Evolutionary conservation across 2,329 filamentous ascomycete genomes (phyloP), one percentile per base, ranked within the genome.

Genomic region (Pseudogymnoascus sp.): DNA sequence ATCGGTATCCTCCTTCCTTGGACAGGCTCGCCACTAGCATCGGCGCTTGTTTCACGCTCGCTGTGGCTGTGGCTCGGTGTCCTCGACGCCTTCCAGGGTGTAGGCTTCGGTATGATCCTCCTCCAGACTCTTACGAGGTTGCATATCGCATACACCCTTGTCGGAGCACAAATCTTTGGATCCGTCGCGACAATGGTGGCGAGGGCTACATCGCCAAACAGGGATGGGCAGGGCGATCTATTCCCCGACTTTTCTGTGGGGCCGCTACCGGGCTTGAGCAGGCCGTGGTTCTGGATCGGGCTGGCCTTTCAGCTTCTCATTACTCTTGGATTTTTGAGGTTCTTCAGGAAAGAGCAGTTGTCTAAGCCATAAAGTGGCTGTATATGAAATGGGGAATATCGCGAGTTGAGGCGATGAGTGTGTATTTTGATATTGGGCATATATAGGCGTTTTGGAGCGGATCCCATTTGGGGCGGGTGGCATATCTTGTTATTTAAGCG

Each of bases 51-150:
- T 7, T 81, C 81, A 1, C 76, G 85, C 41, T 74, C 76, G 61
- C 72, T 87, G 4, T 88, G 85, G 85, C 76, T 88, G 9, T 88
- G 85, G 84, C 78, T 88, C 0, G 85, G 85, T 39, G 78, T 87
- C 4, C 75, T 88, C 8, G 85, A 88, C 66, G 78, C 82, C 8
- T 73, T 88, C 6, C 85, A 88, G 69, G 83, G 84, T 38, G 80
- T 87, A 1, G 85, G 85, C 2, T 81, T 88, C 60, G 85, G 85
- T 60, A 88, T 87, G 84, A 82, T 88, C 59, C 74, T 88, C 4
- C 72, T 88, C 41, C 83, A 86, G 69, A 87, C 84, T 0, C 72
- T 86, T 65, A 87, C 85, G 1, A 75, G 85, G 18, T 78, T 86
- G 70, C 85, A 88, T 67, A 84, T 87, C 61, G 78, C 81, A 60